These are phyloP conservation scores for Megacollybia platyphylla DNA, from an alignment of 1,284 basidiomycete species.

Conservation along the genomic window DNA sequence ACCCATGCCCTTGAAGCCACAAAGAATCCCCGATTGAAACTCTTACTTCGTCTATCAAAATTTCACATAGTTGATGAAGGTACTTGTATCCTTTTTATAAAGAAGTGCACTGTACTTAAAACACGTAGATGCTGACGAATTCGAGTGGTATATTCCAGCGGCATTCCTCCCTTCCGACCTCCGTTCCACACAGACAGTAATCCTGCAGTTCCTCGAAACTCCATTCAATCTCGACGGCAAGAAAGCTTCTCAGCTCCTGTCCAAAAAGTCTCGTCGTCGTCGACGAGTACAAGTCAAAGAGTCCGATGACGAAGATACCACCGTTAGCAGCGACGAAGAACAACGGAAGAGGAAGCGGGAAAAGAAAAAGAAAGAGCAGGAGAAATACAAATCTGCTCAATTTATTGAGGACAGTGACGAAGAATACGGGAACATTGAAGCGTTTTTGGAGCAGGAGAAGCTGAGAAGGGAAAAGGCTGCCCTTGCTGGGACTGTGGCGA, in stretches of 20 bases:
- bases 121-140: constrained; percentile 45
- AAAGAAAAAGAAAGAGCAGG: constrained; percentile 48
- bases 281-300: constrained; percentile 32
- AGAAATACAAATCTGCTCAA: constrained; percentile 76
- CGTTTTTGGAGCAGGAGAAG: constrained; percentile 70
- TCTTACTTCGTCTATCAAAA: constrained; percentile 65
- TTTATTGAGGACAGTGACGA: constrained; percentile 86
- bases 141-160: constrained; percentile 73
- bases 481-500: constrained; percentile 19
- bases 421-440: constrained; percentile 63
- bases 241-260: constrained; percentile 52
- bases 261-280: constrained; percentile 44
- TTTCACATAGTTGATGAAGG: constrained; percentile 55
- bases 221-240: constrained; percentile 70
- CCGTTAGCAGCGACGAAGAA: constrained; percentile 26
- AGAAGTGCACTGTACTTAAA: constrained; percentile 1
- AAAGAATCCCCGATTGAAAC: constrained; percentile 67
- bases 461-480: constrained; percentile 31
- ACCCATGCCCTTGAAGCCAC: constrained; percentile 67
- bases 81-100: constrained; percentile 13
- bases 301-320: constrained; percentile 31
- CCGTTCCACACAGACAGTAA: constrained; percentile 51
- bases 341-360: constrained; percentile 8
- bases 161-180: constrained; percentile 51
- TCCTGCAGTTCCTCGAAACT: constrained; percentile 63